These are phyloP conservation scores for Fusarium nematophilum DNA, from an alignment of 2,329 filamentous ascomycete species.

Conservation along the genomic window DNA sequence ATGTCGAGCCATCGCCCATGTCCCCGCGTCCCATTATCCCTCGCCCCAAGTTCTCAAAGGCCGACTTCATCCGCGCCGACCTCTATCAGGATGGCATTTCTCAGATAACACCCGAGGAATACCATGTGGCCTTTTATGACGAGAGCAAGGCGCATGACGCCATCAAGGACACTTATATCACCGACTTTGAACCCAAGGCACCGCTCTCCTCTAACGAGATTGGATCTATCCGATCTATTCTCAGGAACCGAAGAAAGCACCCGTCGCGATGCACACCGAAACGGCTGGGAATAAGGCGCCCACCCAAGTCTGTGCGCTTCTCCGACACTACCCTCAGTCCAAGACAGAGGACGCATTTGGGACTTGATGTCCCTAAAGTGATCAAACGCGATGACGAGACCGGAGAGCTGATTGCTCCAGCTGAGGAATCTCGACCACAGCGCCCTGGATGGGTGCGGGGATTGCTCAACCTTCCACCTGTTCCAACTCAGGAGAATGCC, in stretches of 20 bases:
- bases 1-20: not conserved
- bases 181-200: constrained; percentile 35
- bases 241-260: constrained; percentile 42
- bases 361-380: constrained; percentile 40
- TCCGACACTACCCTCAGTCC: constrained; percentile 43
- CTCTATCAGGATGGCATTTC: constrained; percentile 20
- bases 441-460: constrained; percentile 21
- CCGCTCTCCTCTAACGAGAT: constrained; percentile 33
- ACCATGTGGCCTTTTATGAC: constrained; percentile 32
- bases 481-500: constrained; percentile 2
- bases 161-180: constrained; percentile 35
- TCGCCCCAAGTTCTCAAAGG: constrained; percentile 21
- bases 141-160: constrained; percentile 33
- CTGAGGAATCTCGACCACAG: constrained; percentile 21
- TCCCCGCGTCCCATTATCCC: constrained; percentile 12
- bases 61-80: constrained; percentile 23
- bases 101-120: constrained; percentile 31
- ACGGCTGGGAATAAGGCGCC: constrained; percentile 37
- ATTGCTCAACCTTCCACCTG: constrained; percentile 21
- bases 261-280: constrained; percentile 36
- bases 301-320: constrained; percentile 47
- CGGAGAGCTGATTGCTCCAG: constrained; percentile 2
- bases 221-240: constrained; percentile 42
- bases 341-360: constrained; percentile 41
- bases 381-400: constrained; percentile 11